A percentile compares a stretch with the other conserved stretches of the same genome.
phyloP scores from a whole-genome alignment of 331 rosid species.

The Malus hybrid region DNA sequence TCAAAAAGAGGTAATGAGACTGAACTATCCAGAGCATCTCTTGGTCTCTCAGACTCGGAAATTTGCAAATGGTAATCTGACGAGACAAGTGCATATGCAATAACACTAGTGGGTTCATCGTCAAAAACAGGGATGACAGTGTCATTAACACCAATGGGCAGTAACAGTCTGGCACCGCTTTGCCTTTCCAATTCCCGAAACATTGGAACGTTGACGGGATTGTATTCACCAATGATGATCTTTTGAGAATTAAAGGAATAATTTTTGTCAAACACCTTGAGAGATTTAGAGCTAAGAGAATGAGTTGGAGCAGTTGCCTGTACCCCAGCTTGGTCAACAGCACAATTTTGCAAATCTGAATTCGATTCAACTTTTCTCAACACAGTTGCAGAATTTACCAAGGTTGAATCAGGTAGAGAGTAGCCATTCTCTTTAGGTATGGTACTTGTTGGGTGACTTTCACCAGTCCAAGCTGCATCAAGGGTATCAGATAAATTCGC shows the following conservation, averaged over 20 bases:
- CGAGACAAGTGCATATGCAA: constrained; percentile 63
- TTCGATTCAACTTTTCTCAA: constrained; percentile 11
- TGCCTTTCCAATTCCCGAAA: constrained; percentile 53
- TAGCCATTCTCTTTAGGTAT: constrained; percentile 39
- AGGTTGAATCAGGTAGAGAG: constrained; percentile 37
- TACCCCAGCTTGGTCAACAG: constrained; percentile 29
- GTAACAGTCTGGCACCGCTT: constrained; percentile 57
- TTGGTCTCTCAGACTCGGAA: constrained; percentile 50
- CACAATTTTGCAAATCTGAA: constrained; percentile 23
- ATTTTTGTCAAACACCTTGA: constrained; percentile 28
- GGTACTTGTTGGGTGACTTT: constrained; percentile 37
- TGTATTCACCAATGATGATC: constrained; percentile 37
- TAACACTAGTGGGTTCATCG: constrained; percentile 76
- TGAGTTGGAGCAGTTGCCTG: constrained; percentile 19
- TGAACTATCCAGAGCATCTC: constrained; percentile 43
- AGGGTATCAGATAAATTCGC: constrained; percentile 74
- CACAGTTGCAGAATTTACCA: constrained; percentile 31
- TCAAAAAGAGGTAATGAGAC: constrained; percentile 59
- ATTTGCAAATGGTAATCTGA: constrained; percentile 47
- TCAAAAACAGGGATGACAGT: constrained; percentile 65
- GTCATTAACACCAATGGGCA: constrained; percentile 60
- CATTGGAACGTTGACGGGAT: constrained; percentile 38
- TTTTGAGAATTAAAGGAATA: constrained; percentile 34
- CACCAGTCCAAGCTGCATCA: constrained; percentile 93
- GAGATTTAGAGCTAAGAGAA: constrained; percentile 29